phyloP scores from a whole-genome alignment of 2,329 filamentous ascomycete species.

The Xylaria sp. region DNA sequence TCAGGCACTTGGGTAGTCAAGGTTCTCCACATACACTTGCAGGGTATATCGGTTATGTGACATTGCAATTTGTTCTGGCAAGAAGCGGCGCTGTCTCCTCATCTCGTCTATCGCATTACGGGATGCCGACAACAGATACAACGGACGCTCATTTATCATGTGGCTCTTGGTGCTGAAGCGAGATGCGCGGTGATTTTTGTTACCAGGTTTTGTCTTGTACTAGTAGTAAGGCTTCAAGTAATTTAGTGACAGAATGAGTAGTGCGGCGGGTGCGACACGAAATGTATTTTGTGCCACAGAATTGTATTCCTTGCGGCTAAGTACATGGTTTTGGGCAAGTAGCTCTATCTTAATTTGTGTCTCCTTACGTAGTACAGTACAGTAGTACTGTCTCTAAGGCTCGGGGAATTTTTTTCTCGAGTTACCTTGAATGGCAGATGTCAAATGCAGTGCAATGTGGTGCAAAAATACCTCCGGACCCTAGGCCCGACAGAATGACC shows the following conservation, averaged over 20 bases:
- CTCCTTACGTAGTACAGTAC: not conserved
- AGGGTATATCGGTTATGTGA: constrained; percentile 7
- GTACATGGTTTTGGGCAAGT: not conserved
- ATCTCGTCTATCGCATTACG: constrained; percentile 19
- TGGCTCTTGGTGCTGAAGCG: constrained; percentile 31
- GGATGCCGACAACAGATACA: not conserved
- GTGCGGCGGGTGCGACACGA: constrained; percentile 10
- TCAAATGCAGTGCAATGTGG: constrained; percentile 27
- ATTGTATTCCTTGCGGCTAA: constrained; percentile 19
- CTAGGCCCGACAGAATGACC: constrained; percentile 40
- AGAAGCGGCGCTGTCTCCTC: constrained; percentile 4
- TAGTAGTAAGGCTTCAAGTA: constrained; percentile 20
- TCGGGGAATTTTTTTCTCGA: constrained; percentile 27
- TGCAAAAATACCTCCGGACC: constrained; percentile 42
- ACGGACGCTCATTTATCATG: constrained; percentile 30
- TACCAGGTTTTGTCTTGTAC: constrained; percentile 18
- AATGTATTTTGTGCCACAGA: constrained; percentile 24
- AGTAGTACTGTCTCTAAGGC: not conserved
- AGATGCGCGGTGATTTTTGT: constrained; percentile 30
- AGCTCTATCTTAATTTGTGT: not conserved
- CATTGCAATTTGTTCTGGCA: constrained; percentile 13
- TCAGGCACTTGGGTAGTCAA: constrained; percentile 15
- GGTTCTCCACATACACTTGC: constrained; percentile 15
- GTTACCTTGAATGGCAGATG: constrained; percentile 22
- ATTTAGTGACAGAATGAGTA: not conserved